Conservation (phyloP, 495 filamentous ascomycete genomes). For the Astrocystis sublimbata region DNA sequence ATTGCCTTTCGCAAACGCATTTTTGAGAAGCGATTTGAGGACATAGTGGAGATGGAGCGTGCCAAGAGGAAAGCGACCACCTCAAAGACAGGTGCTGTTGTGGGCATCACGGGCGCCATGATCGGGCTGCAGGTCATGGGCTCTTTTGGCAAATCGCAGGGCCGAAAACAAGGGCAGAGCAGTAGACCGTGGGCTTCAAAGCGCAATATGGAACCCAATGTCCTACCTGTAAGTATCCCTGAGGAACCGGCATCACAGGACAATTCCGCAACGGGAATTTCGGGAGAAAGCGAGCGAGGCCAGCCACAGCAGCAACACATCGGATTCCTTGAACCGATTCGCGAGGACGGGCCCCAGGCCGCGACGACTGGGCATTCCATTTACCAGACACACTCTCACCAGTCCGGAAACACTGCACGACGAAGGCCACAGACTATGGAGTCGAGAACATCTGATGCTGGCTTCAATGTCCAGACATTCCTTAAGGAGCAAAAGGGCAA, state of each 20-base stretch:
- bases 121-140: constrained; percentile 30
- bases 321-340: constrained; percentile 31
- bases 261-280: constrained; percentile 1
- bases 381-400: constrained; percentile 32
- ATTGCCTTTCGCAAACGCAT: constrained; percentile 61
- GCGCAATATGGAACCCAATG: constrained; percentile 6
- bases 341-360: constrained; percentile 21
- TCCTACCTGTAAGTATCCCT: constrained; percentile 7
- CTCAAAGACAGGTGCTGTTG: constrained; percentile 20
- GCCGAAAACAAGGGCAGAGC: constrained; percentile 14
- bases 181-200: constrained; percentile 17
- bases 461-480: constrained; percentile 32
- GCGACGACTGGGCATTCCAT: constrained; percentile 28
- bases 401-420: constrained; percentile 23
- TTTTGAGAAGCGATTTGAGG: constrained; percentile 62
- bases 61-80: constrained; percentile 27
- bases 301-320: constrained; percentile 23
- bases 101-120: constrained; percentile 34
- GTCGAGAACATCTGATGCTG: constrained; percentile 20
- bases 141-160: constrained; percentile 22
- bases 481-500: constrained; percentile 30
- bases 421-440: constrained; percentile 24
- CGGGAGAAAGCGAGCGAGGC: neutral
- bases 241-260: no score
- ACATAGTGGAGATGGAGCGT: constrained; percentile 49